These are phyloP conservation scores for Nannochloris sp. DNA, from an alignment of 139 green algal genomes.

Conservation along the genomic window DNA sequence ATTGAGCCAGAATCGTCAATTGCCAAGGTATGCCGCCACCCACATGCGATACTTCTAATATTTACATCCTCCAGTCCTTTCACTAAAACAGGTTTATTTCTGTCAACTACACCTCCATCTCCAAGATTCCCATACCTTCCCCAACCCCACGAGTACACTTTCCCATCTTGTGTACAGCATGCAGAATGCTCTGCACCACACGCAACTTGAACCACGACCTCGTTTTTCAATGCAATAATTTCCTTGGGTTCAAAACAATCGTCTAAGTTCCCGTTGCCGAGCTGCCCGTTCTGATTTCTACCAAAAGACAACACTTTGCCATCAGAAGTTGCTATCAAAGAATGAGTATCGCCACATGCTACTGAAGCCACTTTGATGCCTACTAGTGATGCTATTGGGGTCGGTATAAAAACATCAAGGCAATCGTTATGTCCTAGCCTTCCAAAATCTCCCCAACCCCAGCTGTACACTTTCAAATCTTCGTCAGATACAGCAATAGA, in stretches of 20 bases:
- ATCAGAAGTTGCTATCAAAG: conserved; percentile 44
- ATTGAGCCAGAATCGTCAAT: conserved; percentile 49
- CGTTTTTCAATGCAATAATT: conserved; percentile 40
- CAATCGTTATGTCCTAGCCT: conserved; percentile 68
- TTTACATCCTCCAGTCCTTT: conserved; percentile 37
- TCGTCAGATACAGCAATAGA: conserved; percentile 44
- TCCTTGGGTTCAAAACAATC: conserved; percentile 45
- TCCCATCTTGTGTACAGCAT: conserved; percentile 60
- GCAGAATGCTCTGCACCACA: conserved; percentile 39
- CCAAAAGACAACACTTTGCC: conserved; percentile 65
- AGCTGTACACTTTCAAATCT: conserved; percentile 1
- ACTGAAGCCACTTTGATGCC: conserved; percentile 34
- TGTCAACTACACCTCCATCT: conserved; percentile 40
- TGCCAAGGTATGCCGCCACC: conserved; percentile 75
- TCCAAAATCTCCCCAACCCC: conserved; percentile 14
- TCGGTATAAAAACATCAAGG: conserved; percentile 68
- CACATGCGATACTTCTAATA: conserved; percentile 42
- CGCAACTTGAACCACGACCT: conserved; percentile 31
- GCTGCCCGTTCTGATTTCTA: conserved; percentile 70
- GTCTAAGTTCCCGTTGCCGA: conserved; percentile 61
- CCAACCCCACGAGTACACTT: conserved; percentile 75
- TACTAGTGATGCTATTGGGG: conserved; percentile 48
- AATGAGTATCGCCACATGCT: conserved; percentile 85
- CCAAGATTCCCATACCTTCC: conserved; percentile 81
- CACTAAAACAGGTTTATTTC: conserved; percentile 41